phyloP scores from a whole-genome alignment of 2,329 filamentous ascomycete genomes.

The Aspergillus quadricinctus region DNA sequence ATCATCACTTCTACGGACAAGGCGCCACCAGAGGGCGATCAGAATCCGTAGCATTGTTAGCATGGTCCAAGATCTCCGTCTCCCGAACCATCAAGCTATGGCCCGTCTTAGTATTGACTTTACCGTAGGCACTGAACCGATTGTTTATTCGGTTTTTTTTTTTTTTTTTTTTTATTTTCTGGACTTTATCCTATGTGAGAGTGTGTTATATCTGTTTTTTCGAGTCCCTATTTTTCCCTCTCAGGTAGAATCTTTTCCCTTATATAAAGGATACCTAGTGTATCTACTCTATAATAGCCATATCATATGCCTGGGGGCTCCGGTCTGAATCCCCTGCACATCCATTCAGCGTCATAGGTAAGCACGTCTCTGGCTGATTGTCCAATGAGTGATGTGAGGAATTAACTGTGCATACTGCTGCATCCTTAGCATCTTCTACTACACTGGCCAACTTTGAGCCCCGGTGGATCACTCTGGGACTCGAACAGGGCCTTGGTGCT shows the following conservation, averaged over 20 bases:
- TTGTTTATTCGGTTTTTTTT: too few species aligned
- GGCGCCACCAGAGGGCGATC: background rate
- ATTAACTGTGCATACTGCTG: background rate
- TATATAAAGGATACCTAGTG: background rate
- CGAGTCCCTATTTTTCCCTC: background rate
- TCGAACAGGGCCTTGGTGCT: slow-evolving; percentile 10
- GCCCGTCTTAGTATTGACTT: slow-evolving; percentile 3
- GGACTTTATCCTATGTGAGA: background rate
- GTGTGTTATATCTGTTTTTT: background rate
- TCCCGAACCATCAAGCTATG: slow-evolving; percentile 14
- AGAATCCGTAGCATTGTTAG: background rate
- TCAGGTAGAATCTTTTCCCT: background rate
- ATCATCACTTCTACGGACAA: background rate
- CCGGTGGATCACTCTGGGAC: slow-evolving; percentile 17
- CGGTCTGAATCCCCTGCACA: background rate
- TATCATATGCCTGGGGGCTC: background rate
- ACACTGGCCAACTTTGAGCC: slow-evolving; percentile 15
- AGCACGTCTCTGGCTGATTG: background rate
- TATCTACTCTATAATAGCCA: background rate
- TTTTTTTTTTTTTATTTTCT: background rate
- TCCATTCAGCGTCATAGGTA: background rate
- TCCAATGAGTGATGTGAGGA: background rate
- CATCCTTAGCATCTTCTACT: slow-evolving; percentile 11
- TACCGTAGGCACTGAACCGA: background rate
- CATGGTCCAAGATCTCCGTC: slow-evolving; percentile 15